Evolutionary conservation across 148 eudicot genomes (phyloP), one percentile per base, ranked within the genome.

Genomic region (Nepenthes gracilis): DNA sequence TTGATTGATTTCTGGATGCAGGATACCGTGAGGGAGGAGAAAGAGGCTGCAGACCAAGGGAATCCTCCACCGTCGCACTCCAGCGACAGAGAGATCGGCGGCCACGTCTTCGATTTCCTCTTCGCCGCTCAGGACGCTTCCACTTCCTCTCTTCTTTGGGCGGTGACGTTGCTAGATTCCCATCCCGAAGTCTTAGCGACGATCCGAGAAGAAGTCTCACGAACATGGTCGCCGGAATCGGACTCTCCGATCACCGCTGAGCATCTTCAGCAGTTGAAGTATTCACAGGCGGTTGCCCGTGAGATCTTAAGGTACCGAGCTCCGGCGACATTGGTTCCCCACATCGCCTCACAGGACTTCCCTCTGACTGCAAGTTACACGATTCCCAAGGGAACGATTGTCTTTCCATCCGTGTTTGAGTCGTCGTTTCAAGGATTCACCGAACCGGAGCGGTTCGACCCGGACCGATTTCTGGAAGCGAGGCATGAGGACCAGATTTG

Each of bases 51-150:
- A 0, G 60, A 35, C 4, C 55, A 52, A 2, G 66, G 60, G 1
- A 38, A 9, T 1, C 61, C 72, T 11, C 64, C 74, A 9, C 84
- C 80, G 1, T 74, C 67, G 38, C 76, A 83, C 34, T 67, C 75
- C 0, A 54, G 57, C 49, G 54, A 59, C 57, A 9, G 36, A 2
- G 83, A 83, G 40, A 72, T 87, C 32, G 97, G 83, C 2, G 72
- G 78, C 13, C 78, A 87, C 60, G 49, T 91, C 49, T 91, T 91
- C 13, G 97, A 91, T 47, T 91, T 91, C 55, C 67, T 91, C 0
- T 87, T 87, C 43, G 96, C 97, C 0, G 78, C 97, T 0, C 97
- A 91, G 33, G 97, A 91, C 35, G 96, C 97, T 8, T 87, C 97
- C 7, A 85, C 96, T 0, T 87, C 96, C 0, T 87, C 97, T 0